These are phyloP conservation scores for Cytospora leucostoma DNA, from an alignment of 2,329 filamentous ascomycete species.

Conservation along the genomic window DNA sequence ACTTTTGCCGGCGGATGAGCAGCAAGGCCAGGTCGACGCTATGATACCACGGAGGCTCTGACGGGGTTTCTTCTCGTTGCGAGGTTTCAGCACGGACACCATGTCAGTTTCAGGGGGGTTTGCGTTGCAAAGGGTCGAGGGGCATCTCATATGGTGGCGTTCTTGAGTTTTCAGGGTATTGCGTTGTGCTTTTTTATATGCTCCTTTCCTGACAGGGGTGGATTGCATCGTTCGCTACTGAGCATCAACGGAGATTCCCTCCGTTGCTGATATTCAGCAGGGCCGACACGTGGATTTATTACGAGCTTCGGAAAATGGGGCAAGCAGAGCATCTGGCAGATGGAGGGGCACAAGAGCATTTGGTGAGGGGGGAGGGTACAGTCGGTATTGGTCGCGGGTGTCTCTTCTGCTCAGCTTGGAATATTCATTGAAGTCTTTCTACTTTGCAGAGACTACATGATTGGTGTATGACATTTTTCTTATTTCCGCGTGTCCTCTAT, in stretches of 20 bases:
- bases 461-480: slow-evolving; percentile 9
- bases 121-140: slow-evolving; percentile 18
- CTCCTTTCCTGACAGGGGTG: slow-evolving; percentile 5
- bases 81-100: slow-evolving; percentile 7
- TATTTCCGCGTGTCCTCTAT: background rate
- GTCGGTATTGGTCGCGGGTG: slow-evolving; percentile 4
- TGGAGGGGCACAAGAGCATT: background rate
- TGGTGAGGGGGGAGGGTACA: background rate
- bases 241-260: slow-evolving; percentile 3
- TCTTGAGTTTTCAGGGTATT: slow-evolving; percentile 20
- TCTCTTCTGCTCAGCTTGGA: slow-evolving; percentile 9
- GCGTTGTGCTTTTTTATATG: slow-evolving; percentile 4
- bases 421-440: slow-evolving; percentile 18
- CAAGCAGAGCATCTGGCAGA: slow-evolving; percentile 4
- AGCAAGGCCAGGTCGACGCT: slow-evolving; percentile 27
- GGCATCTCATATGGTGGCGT: slow-evolving; percentile 24
- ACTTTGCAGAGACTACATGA: slow-evolving; percentile 5
- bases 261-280: slow-evolving; percentile 2
- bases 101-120: slow-evolving; percentile 21
- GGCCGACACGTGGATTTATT: background rate
- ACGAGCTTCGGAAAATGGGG: slow-evolving; percentile 8
- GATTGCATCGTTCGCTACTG: slow-evolving; percentile 22
- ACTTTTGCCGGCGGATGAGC: slow-evolving; percentile 18
- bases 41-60: slow-evolving; percentile 28
- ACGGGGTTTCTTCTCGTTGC: slow-evolving; percentile 26